A percentile compares a stretch with the other conserved stretches of the same genome.
Evolutionary conservation across 139 green algal species (phyloP).

Genomic region (Zygnema circumcarinatum): DNA sequence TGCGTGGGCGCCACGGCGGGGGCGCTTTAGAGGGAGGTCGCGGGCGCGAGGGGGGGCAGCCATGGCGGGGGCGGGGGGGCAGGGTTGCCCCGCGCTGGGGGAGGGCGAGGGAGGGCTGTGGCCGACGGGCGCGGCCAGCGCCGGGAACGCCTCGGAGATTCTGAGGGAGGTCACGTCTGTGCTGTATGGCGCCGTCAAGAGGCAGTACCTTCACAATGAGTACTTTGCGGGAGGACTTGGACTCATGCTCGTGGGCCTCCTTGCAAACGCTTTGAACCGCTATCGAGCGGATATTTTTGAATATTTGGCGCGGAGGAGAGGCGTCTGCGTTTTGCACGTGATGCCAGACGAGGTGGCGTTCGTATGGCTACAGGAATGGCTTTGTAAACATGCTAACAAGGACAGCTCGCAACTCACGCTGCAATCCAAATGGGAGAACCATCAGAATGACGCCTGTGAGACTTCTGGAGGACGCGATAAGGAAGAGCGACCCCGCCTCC

Average conservation of each 20-base stretch:
- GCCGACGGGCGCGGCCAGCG: no score
- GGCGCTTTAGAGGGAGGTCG: no score
- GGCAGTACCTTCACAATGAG: slow-evolving; percentile 53
- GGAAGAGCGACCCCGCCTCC: neutral
- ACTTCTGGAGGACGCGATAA: neutral
- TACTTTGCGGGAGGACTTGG: slow-evolving; percentile 44
- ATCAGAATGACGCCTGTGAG: slow-evolving; percentile 10
- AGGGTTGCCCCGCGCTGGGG: no score
- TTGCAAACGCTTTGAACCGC: slow-evolving; percentile 1
- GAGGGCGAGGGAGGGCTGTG: no score
- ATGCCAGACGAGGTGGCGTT: slow-evolving; percentile 27
- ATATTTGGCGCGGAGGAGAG: slow-evolving; percentile 11
- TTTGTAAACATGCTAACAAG: slow-evolving; percentile 14
- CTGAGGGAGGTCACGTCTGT: no score
- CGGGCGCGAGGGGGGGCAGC: no score
- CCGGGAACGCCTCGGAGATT: no score
- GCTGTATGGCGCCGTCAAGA: slow-evolving; percentile 9
- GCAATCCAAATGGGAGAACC: slow-evolving; percentile 17
- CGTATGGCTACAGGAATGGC: slow-evolving; percentile 42
- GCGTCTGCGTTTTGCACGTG: neutral
- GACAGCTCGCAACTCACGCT: slow-evolving; percentile 33
- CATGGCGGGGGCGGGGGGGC: no score
- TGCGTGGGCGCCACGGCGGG: no score
- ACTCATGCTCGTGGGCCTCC: slow-evolving; percentile 22
- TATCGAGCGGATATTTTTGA: slow-evolving; percentile 17